phyloP scores from a whole-genome alignment of 257 asterid species.

The Solanum arcanum region DNA sequence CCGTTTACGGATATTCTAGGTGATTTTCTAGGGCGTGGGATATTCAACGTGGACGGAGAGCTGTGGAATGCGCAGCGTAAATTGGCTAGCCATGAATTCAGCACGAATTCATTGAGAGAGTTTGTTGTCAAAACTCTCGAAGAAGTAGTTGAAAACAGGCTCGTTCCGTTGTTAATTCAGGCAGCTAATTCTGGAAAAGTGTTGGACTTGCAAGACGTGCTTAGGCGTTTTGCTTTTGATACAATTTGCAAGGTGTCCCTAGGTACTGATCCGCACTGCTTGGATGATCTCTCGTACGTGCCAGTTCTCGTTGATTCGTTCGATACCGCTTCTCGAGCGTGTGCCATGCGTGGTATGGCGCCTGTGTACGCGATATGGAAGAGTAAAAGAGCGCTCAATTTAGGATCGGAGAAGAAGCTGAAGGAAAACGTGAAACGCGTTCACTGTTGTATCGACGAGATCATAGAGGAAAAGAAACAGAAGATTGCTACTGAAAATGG shows the following conservation, averaged over 20 bases:
- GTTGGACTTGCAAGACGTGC: slow-evolving; percentile 8
- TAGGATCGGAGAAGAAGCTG: slow-evolving; percentile 46
- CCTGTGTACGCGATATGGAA: slow-evolving; percentile 44
- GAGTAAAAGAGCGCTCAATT: slow-evolving; percentile 29
- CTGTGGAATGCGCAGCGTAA: slow-evolving; percentile 44
- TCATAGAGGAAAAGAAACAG: background rate
- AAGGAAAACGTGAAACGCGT: slow-evolving; percentile 36
- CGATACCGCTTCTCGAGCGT: slow-evolving; percentile 39
- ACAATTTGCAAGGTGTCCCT: slow-evolving; percentile 7
- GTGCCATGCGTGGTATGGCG: slow-evolving; percentile 50
- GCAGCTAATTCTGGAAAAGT: background rate
- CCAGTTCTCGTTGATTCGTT: slow-evolving; percentile 42
- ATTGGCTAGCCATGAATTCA: slow-evolving; percentile 46
- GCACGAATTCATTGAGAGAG: slow-evolving; percentile 21
- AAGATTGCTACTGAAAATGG: background rate
- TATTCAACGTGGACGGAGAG: slow-evolving; percentile 68
- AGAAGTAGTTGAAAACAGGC: slow-evolving; percentile 5
- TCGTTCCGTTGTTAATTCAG: background rate
- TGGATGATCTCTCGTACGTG: slow-evolving; percentile 7
- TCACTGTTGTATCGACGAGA: slow-evolving; percentile 3
- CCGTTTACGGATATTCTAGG: slow-evolving; percentile 56
- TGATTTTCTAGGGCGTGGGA: slow-evolving; percentile 56
- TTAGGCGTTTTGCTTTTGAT: slow-evolving; percentile 11
- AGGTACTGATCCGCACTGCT: slow-evolving; percentile 1
- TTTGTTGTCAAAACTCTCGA: slow-evolving; percentile 17